Percentiles rank a stretch among this genome's conserved stretches.
phyloP scores from a whole-genome alignment of 2,329 filamentous ascomycete species.

The Cordyceps tenuipes region DNA sequence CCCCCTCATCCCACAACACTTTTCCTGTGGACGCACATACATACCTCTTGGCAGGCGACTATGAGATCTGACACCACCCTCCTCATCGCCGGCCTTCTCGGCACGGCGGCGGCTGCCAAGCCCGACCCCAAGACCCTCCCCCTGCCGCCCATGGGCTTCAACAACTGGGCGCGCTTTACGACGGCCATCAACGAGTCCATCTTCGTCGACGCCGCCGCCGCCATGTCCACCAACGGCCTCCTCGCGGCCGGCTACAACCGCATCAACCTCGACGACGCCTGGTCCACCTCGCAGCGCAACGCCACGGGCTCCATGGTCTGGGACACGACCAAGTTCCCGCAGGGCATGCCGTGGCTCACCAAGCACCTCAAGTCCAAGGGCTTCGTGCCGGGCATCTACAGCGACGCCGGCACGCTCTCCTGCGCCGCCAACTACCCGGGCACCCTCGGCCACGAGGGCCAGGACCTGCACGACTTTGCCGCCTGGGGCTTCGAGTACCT shows the following conservation, averaged over 20 bases:
- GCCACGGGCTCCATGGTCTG: slow-evolving; percentile 31
- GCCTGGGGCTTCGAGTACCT: slow-evolving; percentile 30
- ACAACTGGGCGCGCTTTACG: slow-evolving; percentile 40
- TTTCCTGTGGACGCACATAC: too few species aligned
- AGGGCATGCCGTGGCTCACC: slow-evolving; percentile 33
- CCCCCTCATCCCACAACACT: too few species aligned
- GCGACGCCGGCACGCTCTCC: slow-evolving; percentile 33
- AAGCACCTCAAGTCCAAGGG: slow-evolving; percentile 28
- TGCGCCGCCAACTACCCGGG: slow-evolving; percentile 34
- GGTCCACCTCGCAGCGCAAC: slow-evolving; percentile 28
- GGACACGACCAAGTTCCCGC: slow-evolving; percentile 32
- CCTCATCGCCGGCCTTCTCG: not conserved
- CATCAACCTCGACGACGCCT: slow-evolving; percentile 38
- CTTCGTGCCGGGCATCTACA: slow-evolving; percentile 37
- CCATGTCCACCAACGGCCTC: slow-evolving; percentile 34
- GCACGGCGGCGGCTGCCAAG: not conserved
- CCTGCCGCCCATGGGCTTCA: slow-evolving; percentile 42
- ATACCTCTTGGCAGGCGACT: too few species aligned
- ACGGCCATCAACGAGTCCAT: slow-evolving; percentile 39
- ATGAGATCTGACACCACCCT: not conserved
- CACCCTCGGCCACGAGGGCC: slow-evolving; percentile 30
- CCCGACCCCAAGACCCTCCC: slow-evolving; percentile 6
- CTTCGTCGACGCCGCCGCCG: slow-evolving; percentile 37
- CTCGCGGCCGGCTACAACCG: slow-evolving; percentile 23
- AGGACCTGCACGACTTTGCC: slow-evolving; percentile 32